Evolutionary conservation across 768 basidiomycete genomes (phyloP).

Genomic region (Serendipita indica): DNA sequence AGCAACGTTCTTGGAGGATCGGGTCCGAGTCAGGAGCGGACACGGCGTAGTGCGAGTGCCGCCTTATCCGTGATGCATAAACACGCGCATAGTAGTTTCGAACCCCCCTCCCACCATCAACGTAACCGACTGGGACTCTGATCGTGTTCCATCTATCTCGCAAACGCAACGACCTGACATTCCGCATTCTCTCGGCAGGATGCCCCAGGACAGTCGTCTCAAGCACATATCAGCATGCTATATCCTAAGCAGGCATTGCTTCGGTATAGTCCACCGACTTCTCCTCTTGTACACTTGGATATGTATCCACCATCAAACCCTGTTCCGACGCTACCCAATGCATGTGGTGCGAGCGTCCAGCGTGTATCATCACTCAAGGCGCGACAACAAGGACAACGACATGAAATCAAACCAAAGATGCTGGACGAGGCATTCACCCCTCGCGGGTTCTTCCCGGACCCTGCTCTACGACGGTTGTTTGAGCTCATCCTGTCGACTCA

Average conservation of each 20-base stretch:
- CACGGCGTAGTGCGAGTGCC: neutral
- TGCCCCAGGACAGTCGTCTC: too few species aligned
- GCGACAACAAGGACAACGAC: neutral
- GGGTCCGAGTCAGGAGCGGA: too few species aligned
- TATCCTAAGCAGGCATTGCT: too few species aligned
- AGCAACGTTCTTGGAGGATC: too few species aligned
- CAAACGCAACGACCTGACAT: neutral
- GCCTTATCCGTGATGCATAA: neutral
- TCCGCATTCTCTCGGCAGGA: neutral
- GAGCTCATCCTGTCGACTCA: neutral
- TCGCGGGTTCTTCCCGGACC: neutral
- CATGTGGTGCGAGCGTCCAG: too few species aligned
- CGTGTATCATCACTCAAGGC: too few species aligned
- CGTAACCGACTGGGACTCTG: neutral
- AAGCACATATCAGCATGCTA: too few species aligned
- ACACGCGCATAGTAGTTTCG: neutral
- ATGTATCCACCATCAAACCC: neutral
- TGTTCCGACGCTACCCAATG: neutral
- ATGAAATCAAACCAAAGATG: neutral
- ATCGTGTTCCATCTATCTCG: neutral
- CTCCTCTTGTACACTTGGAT: neutral
- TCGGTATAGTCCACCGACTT: too few species aligned
- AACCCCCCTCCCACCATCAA: neutral
- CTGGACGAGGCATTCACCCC: neutral
- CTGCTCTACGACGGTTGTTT: neutral